Evolutionary conservation across 331 rosid genomes (phyloP), one percentile per base, ranked within the genome.

Genomic region (Ulmus americana): DNA sequence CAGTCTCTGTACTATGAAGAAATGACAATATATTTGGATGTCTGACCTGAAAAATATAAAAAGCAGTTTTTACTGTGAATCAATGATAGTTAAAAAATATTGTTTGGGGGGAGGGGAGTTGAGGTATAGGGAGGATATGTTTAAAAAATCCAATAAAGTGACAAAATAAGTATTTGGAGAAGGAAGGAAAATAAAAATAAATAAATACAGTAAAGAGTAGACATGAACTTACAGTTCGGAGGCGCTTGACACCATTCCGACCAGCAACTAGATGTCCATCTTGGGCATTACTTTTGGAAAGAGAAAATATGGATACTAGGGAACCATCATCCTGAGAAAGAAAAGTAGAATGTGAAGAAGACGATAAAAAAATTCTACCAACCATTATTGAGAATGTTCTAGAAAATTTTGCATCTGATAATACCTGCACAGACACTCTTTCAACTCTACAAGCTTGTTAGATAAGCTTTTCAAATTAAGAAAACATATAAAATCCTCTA

Each of bases 21-120:
- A 94, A 94, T n/a, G 99, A 87, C 73, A 94, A 78, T 73, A 94
- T 90, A 82, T 94, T 94, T 64, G 95, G 99, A 81, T 94, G 99
- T 72, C 97, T 85, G 67, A 94, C 97, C 97, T 94, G 92, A 76
- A 84, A 60, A 80, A 9, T 15, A 63, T 45, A 56, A 75, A 20
- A 59, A 15, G 2, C 2, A 39, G 8, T 22, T n/a, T 64, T 39
- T 10, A 3, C 6, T 20, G 1, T 18, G 5, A 10, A 18, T 39
- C 28, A 54, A n/a, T 13, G 8, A 28, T 51, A 22, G 18, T 12
- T 8, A 16, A 51, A 14, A 13, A 51, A 13, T 51, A 18, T 8
- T 45, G 28, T 28, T 0, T 22, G 16, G 39, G 3, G 16, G 16
- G 16, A 11, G 35, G n/a, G 46, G 14, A 20, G 7, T 5, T 20